phyloP scores from a whole-genome alignment of 1,139 yeast species.

The Lodderomyces orthopsilosis region DNA sequence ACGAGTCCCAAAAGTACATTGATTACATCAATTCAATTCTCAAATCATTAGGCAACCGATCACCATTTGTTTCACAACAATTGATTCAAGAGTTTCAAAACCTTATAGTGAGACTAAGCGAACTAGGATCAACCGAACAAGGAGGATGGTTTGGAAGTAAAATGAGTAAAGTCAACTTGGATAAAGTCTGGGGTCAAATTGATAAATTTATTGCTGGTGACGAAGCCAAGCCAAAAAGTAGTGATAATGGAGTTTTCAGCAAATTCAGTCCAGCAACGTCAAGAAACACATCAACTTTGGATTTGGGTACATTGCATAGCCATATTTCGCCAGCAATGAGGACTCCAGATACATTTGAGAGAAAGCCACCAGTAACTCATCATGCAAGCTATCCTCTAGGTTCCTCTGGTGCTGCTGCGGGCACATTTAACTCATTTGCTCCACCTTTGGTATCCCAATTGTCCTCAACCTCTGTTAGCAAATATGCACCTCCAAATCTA shows the following conservation, averaged over 20 bases:
- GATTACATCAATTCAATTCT: constrained; percentile 44
- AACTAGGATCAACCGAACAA: constrained; percentile 38
- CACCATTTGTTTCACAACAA: constrained; percentile 38
- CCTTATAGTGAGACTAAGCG: constrained; percentile 45
- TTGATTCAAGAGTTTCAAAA: constrained; percentile 34
- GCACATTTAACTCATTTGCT: constrained; percentile 1
- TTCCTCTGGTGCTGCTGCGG: neutral
- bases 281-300: constrained; percentile 49
- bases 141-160: constrained; percentile 58
- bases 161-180: constrained; percentile 73
- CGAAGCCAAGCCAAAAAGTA: constrained; percentile 37
- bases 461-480: constrained; percentile 18
- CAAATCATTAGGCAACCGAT: constrained; percentile 39
- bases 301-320: constrained; percentile 26
- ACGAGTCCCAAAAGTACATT: constrained; percentile 59
- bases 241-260: constrained; percentile 51
- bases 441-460: constrained; percentile 17
- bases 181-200: constrained; percentile 83
- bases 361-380: constrained; percentile 5
- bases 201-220: constrained; percentile 91
- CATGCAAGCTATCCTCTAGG: constrained; percentile 1
- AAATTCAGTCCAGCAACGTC: constrained; percentile 68
- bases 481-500: constrained; percentile 18
- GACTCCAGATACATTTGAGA: constrained; percentile 6
- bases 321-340: constrained; percentile 3